Conservation (phyloP, 306 rosid species). For the Quercus variabilis region DNA sequence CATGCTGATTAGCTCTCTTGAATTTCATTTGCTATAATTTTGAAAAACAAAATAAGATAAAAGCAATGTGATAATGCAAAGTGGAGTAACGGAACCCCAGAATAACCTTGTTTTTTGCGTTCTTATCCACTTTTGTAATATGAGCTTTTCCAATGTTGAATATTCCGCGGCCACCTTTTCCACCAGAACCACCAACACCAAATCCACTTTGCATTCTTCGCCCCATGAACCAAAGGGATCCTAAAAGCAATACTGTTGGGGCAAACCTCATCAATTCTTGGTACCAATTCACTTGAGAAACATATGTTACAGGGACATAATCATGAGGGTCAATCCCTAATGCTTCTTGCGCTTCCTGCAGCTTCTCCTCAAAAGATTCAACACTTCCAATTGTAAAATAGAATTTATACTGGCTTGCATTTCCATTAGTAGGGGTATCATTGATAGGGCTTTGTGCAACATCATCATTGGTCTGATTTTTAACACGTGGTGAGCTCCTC, state of each 20-base stretch:
- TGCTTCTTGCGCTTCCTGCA: slow-evolving; percentile 61
- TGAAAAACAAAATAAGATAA: background rate
- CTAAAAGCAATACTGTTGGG: slow-evolving; percentile 47
- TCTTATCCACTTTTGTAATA: slow-evolving; percentile 48
- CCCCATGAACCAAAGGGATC: slow-evolving; percentile 31
- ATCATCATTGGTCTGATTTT: slow-evolving; percentile 29
- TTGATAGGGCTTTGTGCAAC: slow-evolving; percentile 32
- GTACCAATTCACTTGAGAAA: slow-evolving; percentile 38
- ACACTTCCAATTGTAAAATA: slow-evolving; percentile 57
- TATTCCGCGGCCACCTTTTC: slow-evolving; percentile 47
- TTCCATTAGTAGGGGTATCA: slow-evolving; percentile 28
- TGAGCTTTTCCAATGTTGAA: slow-evolving; percentile 60
- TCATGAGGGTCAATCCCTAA: slow-evolving; percentile 49
- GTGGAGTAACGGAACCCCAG: background rate
- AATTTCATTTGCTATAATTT: background rate
- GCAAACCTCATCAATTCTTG: slow-evolving; percentile 44
- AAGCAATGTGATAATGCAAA: background rate
- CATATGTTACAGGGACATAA: slow-evolving; percentile 58
- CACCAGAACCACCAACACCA: slow-evolving; percentile 55
- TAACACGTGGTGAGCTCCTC: slow-evolving; percentile 31
- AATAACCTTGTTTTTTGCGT: slow-evolving; percentile 54
- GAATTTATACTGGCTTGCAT: slow-evolving; percentile 36
- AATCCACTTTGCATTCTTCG: slow-evolving; percentile 48
- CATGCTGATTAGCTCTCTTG: background rate
- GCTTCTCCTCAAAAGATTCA: slow-evolving; percentile 59